Base-by-base conservation (phyloP, 192 early-diverging fungal genomes). In the Helicostylum pulchrum region DNA sequence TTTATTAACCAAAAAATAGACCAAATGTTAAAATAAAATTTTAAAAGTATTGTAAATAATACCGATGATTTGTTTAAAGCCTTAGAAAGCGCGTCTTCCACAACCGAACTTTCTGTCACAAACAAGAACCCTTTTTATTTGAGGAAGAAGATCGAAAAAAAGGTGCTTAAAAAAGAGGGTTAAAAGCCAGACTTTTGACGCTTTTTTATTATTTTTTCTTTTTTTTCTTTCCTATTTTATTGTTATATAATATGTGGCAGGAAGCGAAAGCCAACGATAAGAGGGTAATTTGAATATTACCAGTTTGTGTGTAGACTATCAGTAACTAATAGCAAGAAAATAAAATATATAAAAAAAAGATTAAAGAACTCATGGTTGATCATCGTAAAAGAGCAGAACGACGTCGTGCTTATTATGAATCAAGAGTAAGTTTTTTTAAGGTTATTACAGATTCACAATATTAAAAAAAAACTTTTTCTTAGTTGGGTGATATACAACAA, bases 371-470 rank as follows among this genome's bases (percentile, higher is more conserved):
- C 7, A 78, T 82, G 80, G 77, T 76, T 10, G 80, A 83, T 55
- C 77, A 78, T 58, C 82, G 77, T 54, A 74, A 71, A 14, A 64
- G 79, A 39, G 82, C 82, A 10, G 76, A 83, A 59, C 50, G 80
- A 43, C 53, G 79, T 20, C 68, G 69, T 9, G 73, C 73, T n/a
- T 83, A 78, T 70, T 76, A 76, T 58, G 77, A 78, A 23, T 78
- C 70, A 20, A 72, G 68, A 36, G 77, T 76, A 74, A n/a, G 36
- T 43, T 19, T 61, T 14, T 9, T 23, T 50, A 15, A 12, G 62
- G 6, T 61, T 49, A 26, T 26, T 26, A 26, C 26, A 26, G 26
- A 26, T 26, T 26, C 26, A 26, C 26, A 26, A 26, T 26, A 26
- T 2, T 48, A 44, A 19, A 53, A n/a, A 43, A 23, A 20, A 39